Evolutionary conservation across 2,329 filamentous ascomycete species (phyloP).

Genomic region (Emmonsiellopsis sp.): DNA sequence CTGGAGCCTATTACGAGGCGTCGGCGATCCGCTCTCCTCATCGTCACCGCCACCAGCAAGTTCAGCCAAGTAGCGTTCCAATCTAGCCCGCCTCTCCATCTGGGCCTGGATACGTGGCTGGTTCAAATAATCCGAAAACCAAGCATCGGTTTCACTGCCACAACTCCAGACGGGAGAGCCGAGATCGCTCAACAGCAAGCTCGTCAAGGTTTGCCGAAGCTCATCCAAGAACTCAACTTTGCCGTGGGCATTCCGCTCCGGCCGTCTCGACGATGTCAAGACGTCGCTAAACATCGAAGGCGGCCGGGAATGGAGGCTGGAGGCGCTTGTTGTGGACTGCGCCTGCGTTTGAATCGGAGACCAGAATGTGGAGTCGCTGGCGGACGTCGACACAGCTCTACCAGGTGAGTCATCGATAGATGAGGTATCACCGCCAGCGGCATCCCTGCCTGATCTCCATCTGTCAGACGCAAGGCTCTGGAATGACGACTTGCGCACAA

Average conservation of each 20-base stretch:
- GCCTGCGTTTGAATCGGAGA: slow-evolving; percentile 68
- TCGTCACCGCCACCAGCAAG: slow-evolving; percentile 12
- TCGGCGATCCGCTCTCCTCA: background rate
- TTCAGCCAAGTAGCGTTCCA: slow-evolving; percentile 30
- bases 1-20: slow-evolving; percentile 10
- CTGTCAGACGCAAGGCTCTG: slow-evolving; percentile 62
- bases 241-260: slow-evolving; percentile 46
- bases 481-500: slow-evolving; percentile 54
- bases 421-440: slow-evolving; percentile 54
- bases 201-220: slow-evolving; percentile 69
- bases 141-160: slow-evolving; percentile 86
- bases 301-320: slow-evolving; percentile 43
- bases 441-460: slow-evolving; percentile 50
- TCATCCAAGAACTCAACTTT: slow-evolving; percentile 72
- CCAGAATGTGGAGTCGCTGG: slow-evolving; percentile 81
- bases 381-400: slow-evolving; percentile 59
- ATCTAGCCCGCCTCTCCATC: slow-evolving; percentile 30
- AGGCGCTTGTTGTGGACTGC: slow-evolving; percentile 55
- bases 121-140: slow-evolving; percentile 56
- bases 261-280: slow-evolving; percentile 21
- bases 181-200: slow-evolving; percentile 79
- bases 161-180: slow-evolving; percentile 77
- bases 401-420: slow-evolving; percentile 49
- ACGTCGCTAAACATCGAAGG: slow-evolving; percentile 34
- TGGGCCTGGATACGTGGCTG: slow-evolving; percentile 36